Evolutionary conservation across 768 basidiomycete species (phyloP).

Genomic region (Podaxis carcinomalis): DNA sequence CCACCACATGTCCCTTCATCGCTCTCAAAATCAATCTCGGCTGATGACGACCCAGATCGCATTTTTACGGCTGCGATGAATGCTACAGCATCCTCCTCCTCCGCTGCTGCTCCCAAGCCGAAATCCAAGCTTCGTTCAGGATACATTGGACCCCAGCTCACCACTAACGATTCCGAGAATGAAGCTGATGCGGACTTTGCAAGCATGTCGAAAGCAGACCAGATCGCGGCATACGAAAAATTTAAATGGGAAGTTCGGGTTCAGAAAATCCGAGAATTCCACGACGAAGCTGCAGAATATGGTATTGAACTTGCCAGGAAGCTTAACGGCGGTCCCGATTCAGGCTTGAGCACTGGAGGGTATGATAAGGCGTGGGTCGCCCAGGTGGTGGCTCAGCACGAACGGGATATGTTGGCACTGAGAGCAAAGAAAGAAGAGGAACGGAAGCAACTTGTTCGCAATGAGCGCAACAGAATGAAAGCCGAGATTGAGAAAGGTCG

Average conservation of each 20-base stretch:
- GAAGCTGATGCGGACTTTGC: slow-evolving; percentile 26
- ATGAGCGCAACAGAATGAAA: slow-evolving; percentile 30
- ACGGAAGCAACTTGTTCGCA: slow-evolving; percentile 37
- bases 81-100: neutral
- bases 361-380: slow-evolving; percentile 24
- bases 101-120: slow-evolving; percentile 4
- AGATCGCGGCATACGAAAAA: slow-evolving; percentile 34
- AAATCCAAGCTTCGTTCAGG: slow-evolving; percentile 16
- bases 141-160: slow-evolving; percentile 32
- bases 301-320: slow-evolving; percentile 37
- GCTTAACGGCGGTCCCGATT: slow-evolving; percentile 16
- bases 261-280: slow-evolving; percentile 47
- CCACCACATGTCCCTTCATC: slow-evolving; percentile 1
- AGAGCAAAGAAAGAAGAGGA: slow-evolving; percentile 45
- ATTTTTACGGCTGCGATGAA: neutral
- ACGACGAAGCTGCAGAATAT: slow-evolving; percentile 38
- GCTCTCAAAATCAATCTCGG: neutral
- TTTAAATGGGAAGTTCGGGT: slow-evolving; percentile 44
- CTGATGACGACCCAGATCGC: neutral
- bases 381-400: slow-evolving; percentile 32
- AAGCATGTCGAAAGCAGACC: slow-evolving; percentile 19
- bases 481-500: slow-evolving; percentile 3
- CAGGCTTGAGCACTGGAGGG: neutral
- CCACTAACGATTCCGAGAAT: slow-evolving; percentile 25
- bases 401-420: slow-evolving; percentile 33